Percentiles rank a stretch among this genome's conserved stretches.
Conservation (phyloP, 2,329 filamentous ascomycete genomes). For the Neobulgaria alba region DNA sequence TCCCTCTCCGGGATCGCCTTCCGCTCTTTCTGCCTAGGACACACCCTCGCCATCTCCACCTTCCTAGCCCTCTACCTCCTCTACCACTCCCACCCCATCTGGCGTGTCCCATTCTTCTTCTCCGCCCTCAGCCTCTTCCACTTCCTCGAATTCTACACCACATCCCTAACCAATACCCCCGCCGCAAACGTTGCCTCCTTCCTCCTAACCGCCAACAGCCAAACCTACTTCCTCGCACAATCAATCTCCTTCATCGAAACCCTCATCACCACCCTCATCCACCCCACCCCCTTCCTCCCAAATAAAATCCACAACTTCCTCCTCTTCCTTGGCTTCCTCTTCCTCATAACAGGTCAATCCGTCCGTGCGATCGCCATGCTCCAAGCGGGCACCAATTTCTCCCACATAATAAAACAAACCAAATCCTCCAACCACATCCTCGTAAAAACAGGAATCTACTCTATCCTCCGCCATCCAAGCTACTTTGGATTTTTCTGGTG, state of each 20-base stretch:
- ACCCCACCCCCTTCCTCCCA: constrained; percentile 33
- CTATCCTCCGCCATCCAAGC: constrained; percentile 69
- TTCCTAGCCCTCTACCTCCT: constrained; percentile 21
- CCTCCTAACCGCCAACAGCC: constrained; percentile 77
- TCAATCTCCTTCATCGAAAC: constrained; percentile 66
- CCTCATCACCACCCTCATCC: constrained; percentile 48
- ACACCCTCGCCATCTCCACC: constrained; percentile 14
- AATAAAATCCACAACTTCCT: constrained; percentile 29
- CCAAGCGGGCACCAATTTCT: constrained; percentile 85
- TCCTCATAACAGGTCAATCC: constrained; percentile 63
- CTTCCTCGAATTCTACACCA: constrained; percentile 93
- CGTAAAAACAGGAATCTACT: constrained; percentile 78
- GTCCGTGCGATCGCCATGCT: constrained; percentile 80
- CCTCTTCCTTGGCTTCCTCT: constrained; percentile 46
- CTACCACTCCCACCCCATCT: constrained; percentile 30
- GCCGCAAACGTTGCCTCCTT: constrained; percentile 68
- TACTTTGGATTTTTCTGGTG: constrained; percentile 99
- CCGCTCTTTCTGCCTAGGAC: constrained; percentile 29
- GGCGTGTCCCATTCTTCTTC: constrained; percentile 60
- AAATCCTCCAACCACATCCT: constrained; percentile 63
- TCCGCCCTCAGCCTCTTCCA: constrained; percentile 71
- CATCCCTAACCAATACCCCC: constrained; percentile 72
- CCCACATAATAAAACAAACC: constrained; percentile 70
- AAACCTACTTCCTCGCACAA: constrained; percentile 77
- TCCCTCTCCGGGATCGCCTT: constrained; percentile 32